Conservation (phyloP, 1,139 yeast species). For the Candida smagusa region DNA sequence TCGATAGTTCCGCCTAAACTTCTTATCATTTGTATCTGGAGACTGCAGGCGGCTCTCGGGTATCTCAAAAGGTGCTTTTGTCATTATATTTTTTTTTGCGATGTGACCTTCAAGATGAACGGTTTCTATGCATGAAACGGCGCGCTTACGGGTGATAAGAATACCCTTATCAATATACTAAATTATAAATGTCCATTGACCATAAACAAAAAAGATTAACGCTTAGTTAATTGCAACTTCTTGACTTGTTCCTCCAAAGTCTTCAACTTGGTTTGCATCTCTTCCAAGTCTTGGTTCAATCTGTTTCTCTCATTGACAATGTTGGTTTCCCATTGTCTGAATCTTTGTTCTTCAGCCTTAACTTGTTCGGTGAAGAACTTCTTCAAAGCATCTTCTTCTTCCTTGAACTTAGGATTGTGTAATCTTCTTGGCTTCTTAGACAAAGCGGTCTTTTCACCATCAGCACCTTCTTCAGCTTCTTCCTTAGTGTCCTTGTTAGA, state of each 20-base stretch:
- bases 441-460: constrained; percentile 23
- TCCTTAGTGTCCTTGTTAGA: constrained; percentile 25
- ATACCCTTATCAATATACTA: neutral
- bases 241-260: constrained; percentile 71
- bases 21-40: constrained; percentile 10
- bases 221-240: constrained; percentile 54
- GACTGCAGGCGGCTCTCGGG: too few species aligned
- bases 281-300: constrained; percentile 89
- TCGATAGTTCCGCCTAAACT: constrained; percentile 62
- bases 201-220: constrained; percentile 13
- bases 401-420: constrained; percentile 90
- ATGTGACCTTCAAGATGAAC: neutral
- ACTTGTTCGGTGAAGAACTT: constrained; percentile 97
- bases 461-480: constrained; percentile 29
- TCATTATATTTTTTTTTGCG: neutral
- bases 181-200: neutral
- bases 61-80: neutral
- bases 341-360: constrained; percentile 93
- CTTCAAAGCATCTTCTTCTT: constrained; percentile 93
- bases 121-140: neutral
- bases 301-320: constrained; percentile 93
- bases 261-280: constrained; percentile 73
- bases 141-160: neutral
- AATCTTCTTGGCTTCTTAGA: constrained; percentile 48
- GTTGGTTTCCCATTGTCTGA: constrained; percentile 97